A percentile compares a stretch with the other conserved stretches of the same genome.
These are phyloP conservation scores for Botrytis medusae DNA, from an alignment of 2,329 filamentous ascomycete genomes.

Conservation along the genomic window DNA sequence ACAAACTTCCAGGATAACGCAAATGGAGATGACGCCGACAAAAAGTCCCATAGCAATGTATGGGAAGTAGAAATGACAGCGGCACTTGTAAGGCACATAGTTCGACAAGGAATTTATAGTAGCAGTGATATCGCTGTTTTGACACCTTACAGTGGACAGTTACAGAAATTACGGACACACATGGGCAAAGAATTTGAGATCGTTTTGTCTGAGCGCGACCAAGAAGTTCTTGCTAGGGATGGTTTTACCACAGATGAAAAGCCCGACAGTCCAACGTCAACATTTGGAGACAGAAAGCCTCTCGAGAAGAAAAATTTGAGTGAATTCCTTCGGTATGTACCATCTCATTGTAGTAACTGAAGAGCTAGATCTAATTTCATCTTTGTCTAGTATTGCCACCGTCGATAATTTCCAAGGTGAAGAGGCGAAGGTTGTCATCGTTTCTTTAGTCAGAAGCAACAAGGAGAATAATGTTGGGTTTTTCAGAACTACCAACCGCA, in stretches of 20 bases:
- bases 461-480: slow-evolving; percentile 59
- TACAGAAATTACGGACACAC: slow-evolving; percentile 41
- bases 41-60: slow-evolving; percentile 43
- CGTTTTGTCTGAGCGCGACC: slow-evolving; percentile 38
- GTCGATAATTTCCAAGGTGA: slow-evolving; percentile 72
- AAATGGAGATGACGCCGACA: slow-evolving; percentile 15
- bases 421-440: slow-evolving; percentile 68
- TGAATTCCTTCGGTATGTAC: slow-evolving; percentile 32
- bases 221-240: slow-evolving; percentile 33
- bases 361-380: not conserved
- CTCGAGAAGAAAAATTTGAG: slow-evolving; percentile 33
- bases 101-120: slow-evolving; percentile 62
- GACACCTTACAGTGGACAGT: slow-evolving; percentile 63
- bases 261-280: not conserved
- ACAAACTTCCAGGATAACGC: slow-evolving; percentile 28
- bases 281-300: not conserved
- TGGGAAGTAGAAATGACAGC: slow-evolving; percentile 65
- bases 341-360: not conserved
- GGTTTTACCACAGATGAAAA: slow-evolving; percentile 22
- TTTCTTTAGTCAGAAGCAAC: slow-evolving; percentile 73
- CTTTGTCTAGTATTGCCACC: slow-evolving; percentile 49
- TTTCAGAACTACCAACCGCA: slow-evolving; percentile 62
- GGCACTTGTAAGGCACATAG: slow-evolving; percentile 62
- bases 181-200: slow-evolving; percentile 38
- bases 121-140: slow-evolving; percentile 66